Evolutionary conservation across 2,329 filamentous ascomycete species (phyloP).

Genomic region (Dryadomyces quercus-mongolicae): DNA sequence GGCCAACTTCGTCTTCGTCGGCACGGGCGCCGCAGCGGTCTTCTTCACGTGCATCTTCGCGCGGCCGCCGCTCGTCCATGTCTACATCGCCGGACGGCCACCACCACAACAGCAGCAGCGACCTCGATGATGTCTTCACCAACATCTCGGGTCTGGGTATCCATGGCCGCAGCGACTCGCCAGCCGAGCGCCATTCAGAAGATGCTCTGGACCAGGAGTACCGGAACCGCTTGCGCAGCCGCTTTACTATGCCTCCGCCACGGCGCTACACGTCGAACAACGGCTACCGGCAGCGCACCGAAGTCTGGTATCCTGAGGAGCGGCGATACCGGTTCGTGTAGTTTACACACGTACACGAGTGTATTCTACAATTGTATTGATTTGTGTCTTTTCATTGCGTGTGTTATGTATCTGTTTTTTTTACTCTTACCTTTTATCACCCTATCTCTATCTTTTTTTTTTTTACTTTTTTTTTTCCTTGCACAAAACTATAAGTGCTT

Average conservation of each 20-base stretch:
- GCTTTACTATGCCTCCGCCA: constrained; percentile 13
- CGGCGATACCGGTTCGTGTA: constrained; percentile 11
- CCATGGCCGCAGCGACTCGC: background rate
- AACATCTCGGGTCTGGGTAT: constrained; percentile 9
- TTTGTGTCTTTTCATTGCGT: no score
- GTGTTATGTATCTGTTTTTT: background rate
- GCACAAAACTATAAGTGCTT: background rate
- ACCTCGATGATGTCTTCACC: constrained; percentile 2
- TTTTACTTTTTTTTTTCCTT: background rate
- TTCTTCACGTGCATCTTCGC: background rate
- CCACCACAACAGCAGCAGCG: background rate
- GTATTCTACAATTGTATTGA: background rate
- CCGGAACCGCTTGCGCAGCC: constrained; percentile 13
- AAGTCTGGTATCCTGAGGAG: constrained; percentile 14
- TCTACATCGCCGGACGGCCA: background rate
- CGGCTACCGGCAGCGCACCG: constrained; percentile 12
- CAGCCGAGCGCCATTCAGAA: background rate
- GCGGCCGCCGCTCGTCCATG: background rate
- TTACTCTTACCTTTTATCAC: no score
- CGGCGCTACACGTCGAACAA: constrained; percentile 11
- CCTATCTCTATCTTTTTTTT: background rate
- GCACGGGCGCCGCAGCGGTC: background rate
- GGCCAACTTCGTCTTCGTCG: background rate
- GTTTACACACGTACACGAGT: background rate
- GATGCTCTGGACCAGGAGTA: constrained; percentile 7